Evolutionary conservation across 2,329 filamentous ascomycete genomes (phyloP).

Genomic region (Alternaria sp.): DNA sequence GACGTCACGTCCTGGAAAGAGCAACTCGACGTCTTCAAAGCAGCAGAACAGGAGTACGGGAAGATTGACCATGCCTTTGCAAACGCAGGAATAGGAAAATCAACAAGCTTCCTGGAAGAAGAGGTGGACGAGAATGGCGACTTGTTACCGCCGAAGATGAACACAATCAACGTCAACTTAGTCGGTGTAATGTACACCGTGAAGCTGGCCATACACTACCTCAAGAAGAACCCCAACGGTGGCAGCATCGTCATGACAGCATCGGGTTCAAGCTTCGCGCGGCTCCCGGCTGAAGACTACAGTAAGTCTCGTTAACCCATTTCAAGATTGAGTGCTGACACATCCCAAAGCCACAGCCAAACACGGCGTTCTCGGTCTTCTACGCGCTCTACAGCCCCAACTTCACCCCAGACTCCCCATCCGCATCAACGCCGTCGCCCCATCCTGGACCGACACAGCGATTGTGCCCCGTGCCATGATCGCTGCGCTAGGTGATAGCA

Average conservation of each 20-base stretch:
- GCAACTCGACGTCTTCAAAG: conserved; percentile 60
- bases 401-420: conserved; percentile 35
- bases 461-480: conserved; percentile 25
- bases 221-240: conserved; percentile 32
- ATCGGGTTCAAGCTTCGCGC: conserved; percentile 36
- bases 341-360: conserved; percentile 32
- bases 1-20: conserved; percentile 57
- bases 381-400: conserved; percentile 30
- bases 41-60: conserved; percentile 51
- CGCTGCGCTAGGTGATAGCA: conserved; percentile 20
- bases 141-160: conserved; percentile 32
- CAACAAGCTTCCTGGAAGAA: conserved; percentile 33
- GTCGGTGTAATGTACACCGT: conserved; percentile 38
- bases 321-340: conserved; percentile 8
- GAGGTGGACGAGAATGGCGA: conserved; percentile 39
- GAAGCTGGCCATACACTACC: conserved; percentile 37
- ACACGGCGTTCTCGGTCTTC: conserved; percentile 41
- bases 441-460: conserved; percentile 40
- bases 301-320: conserved; percentile 19
- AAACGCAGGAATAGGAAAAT: conserved; percentile 40
- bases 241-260: conserved; percentile 44
- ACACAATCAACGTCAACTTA: conserved; percentile 39
- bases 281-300: conserved; percentile 39
- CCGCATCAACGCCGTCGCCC: conserved; percentile 44
- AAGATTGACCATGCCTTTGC: conserved; percentile 56